phyloP scores from a whole-genome alignment of 768 basidiomycete species.

The Termitomyces sp. region DNA sequence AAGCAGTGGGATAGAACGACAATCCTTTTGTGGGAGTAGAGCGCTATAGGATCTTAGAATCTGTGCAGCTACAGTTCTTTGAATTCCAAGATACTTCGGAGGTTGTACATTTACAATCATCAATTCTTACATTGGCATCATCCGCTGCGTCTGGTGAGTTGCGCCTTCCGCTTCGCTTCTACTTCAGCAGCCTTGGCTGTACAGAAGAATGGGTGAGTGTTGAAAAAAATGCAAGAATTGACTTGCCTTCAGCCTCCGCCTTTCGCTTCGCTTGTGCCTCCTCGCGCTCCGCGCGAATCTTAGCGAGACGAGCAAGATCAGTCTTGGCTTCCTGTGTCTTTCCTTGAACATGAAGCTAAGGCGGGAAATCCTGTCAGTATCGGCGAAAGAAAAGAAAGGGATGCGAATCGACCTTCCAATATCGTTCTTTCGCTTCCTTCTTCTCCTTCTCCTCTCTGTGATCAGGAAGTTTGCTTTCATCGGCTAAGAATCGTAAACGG shows the following conservation, averaged over 20 bases:
- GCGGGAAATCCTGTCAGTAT: not conserved
- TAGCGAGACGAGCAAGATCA: slow-evolving; percentile 82
- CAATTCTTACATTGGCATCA: slow-evolving; percentile 2
- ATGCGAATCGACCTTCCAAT: slow-evolving; percentile 65
- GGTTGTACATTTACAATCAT: not conserved
- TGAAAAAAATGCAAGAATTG: not conserved
- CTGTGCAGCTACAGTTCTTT: not conserved
- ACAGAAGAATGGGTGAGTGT: not conserved
- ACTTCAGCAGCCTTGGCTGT: slow-evolving; percentile 64
- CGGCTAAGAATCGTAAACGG: not conserved
- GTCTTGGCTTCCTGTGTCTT: slow-evolving; percentile 90
- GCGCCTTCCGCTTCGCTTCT: slow-evolving; percentile 57
- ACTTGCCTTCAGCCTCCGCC: slow-evolving; percentile 82
- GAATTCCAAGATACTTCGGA: slow-evolving; percentile 3
- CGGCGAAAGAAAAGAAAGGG: not conserved
- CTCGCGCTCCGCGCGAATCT: slow-evolving; percentile 86
- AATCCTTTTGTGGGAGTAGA: not conserved
- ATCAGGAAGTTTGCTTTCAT: slow-evolving; percentile 1
- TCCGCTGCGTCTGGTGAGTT: slow-evolving; percentile 20
- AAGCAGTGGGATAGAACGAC: not conserved
- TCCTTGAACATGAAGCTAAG: slow-evolving; percentile 68
- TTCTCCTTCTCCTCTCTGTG: slow-evolving; percentile 89
- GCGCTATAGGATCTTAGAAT: not conserved
- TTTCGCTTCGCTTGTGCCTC: slow-evolving; percentile 84
- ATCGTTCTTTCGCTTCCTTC: slow-evolving; percentile 81